Evolutionary conservation across 2,329 filamentous ascomycete species (phyloP).

Genomic region (Diaporthe ilicicola): DNA sequence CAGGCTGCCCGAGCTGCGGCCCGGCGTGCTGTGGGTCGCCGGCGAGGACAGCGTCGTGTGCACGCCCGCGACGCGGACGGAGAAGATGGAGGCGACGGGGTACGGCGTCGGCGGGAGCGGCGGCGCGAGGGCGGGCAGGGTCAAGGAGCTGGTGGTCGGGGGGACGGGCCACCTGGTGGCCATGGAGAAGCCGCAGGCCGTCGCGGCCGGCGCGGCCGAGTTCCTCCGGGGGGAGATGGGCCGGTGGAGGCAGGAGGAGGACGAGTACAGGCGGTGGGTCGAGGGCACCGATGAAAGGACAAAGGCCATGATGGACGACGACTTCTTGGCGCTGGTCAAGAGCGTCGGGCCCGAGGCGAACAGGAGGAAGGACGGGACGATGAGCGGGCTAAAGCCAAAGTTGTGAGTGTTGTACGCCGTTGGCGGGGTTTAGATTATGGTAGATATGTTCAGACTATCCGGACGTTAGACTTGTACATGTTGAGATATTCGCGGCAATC

Average conservation of each 20-base stretch:
- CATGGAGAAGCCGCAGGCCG: conserved; percentile 77
- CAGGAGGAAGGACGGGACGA: conserved; percentile 11
- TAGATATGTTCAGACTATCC: not conserved
- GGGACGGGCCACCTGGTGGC: conserved; percentile 81
- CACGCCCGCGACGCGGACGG: conserved; percentile 54
- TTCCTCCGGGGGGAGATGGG: conserved; percentile 67
- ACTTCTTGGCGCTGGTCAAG: conserved; percentile 63
- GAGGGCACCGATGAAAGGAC: conserved; percentile 53
- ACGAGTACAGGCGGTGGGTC: conserved; percentile 63
- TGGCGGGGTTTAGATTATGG: not conserved
- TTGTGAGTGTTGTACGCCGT: conserved; percentile 11
- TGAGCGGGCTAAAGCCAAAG: conserved; percentile 24
- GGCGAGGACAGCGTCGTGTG: conserved; percentile 69
- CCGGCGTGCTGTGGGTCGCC: conserved; percentile 75
- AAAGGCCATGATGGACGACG: conserved; percentile 64
- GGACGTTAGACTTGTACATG: not conserved
- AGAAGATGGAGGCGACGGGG: conserved; percentile 72
- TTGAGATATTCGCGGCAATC: not conserved
- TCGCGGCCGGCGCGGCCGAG: conserved; percentile 66
- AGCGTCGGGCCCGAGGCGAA: conserved; percentile 30
- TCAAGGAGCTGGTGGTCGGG: conserved; percentile 70
- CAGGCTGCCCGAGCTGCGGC: conserved; percentile 68
- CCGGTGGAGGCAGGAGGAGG: conserved; percentile 65
- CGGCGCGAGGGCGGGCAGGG: conserved; percentile 69
- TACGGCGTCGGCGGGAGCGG: conserved; percentile 73